These are phyloP conservation scores for Hibiscus trionum DNA, from an alignment of 345 rosid species.

Conservation along the genomic window DNA sequence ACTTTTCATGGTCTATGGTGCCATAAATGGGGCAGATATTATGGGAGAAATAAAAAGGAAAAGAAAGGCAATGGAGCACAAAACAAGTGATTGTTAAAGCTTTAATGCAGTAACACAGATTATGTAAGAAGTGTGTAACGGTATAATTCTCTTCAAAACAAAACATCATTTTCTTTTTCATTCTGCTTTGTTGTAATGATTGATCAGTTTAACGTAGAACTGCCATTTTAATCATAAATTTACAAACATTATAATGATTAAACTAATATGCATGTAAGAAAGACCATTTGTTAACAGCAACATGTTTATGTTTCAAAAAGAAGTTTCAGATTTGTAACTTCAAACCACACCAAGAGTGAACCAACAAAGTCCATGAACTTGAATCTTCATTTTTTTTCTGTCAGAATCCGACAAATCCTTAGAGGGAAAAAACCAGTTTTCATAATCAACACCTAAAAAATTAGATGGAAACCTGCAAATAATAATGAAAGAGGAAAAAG, in stretches of 20 bases:
- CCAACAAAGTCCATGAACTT: neutral
- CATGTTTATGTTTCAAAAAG: no score
- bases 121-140: no score
- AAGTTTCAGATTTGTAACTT: no score
- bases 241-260: neutral
- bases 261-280: neutral
- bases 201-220: neutral
- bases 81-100: neutral
- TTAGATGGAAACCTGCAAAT: neutral
- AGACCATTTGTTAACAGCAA: no score
- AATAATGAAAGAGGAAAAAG: neutral
- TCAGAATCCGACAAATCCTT: neutral
- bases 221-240: neutral
- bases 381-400: neutral
- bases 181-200: neutral
- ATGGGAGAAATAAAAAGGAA: neutral
- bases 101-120: neutral
- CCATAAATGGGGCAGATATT: neutral
- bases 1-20: neutral
- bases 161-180: no score
- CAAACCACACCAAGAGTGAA: no score
- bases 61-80: neutral
- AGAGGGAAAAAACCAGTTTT: no score
- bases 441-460: neutral
- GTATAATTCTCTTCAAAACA: no score